phyloP scores from a whole-genome alignment of 306 rosid genomes.

The Corylus avellana region DNA sequence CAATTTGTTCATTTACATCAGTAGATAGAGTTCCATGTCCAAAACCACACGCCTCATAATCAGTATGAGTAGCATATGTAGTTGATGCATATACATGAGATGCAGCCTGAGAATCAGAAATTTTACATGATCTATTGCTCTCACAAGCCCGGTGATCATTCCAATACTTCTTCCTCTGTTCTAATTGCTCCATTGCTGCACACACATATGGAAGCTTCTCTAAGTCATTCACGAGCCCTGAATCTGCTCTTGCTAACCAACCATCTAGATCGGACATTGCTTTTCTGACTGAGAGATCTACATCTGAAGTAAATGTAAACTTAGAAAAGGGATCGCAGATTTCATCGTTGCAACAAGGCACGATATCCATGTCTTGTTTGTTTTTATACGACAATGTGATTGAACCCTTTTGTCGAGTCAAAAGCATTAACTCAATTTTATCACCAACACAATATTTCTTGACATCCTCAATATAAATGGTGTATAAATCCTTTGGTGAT shows the following conservation, averaged over 20 bases:
- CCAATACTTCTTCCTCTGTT: conserved; percentile 89
- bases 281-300: conserved; percentile 76
- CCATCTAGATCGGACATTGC: conserved; percentile 87
- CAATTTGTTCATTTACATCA: conserved; percentile 38
- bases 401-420: conserved; percentile 72
- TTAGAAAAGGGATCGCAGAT: conserved; percentile 74
- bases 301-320: conserved; percentile 84
- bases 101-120: conserved; percentile 35
- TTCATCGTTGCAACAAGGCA: conserved; percentile 28
- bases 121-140: conserved; percentile 32
- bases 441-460: conserved; percentile 68
- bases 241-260: conserved; percentile 87
- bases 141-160: conserved; percentile 52
- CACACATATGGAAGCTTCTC: conserved; percentile 95
- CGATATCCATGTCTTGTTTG: conserved; percentile 44
- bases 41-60: conserved; percentile 38
- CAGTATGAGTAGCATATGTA: conserved; percentile 34
- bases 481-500: conserved; percentile 82
- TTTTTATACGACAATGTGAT: conserved; percentile 46
- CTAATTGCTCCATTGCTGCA: conserved; percentile 87
- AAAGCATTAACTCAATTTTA: conserved; percentile 57
- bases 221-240: conserved; percentile 87
- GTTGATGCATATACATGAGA: conserved; percentile 30
- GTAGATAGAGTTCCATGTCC: conserved; percentile 40
- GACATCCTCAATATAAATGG: conserved; percentile 73